Evolutionary conservation across 139 green algal genomes (phyloP).

Genomic region (Penium margaritaceum): DNA sequence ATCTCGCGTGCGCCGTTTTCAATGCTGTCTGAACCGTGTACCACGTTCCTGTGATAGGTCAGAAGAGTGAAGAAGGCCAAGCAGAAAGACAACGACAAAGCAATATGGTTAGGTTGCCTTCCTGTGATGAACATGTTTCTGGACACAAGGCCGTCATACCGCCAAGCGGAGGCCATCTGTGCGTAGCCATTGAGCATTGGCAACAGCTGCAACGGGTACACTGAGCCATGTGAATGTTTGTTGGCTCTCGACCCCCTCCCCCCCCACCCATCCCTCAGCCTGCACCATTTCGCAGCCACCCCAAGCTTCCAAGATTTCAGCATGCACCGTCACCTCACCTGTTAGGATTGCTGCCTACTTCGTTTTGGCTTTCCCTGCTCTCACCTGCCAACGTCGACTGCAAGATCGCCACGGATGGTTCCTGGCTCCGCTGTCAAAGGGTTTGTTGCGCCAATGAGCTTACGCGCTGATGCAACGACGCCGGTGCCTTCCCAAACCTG

Average conservation of each 20-base stretch:
- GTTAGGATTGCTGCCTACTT: neutral
- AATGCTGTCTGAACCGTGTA: conserved; percentile 15
- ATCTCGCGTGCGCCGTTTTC: conserved; percentile 19
- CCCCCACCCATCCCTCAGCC: no score
- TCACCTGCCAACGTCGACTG: conserved; percentile 65
- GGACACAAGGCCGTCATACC: neutral
- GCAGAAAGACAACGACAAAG: neutral
- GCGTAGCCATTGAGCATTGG: neutral
- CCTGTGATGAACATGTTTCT: no score
- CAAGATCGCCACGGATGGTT: conserved; percentile 81
- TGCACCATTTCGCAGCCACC: neutral
- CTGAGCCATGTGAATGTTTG: neutral
- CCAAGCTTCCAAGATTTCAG: neutral
- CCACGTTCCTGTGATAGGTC: conserved; percentile 18
- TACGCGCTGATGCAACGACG: conserved; percentile 82
- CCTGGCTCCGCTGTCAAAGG: conserved; percentile 81
- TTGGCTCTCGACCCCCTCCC: no score
- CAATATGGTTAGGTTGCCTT: neutral
- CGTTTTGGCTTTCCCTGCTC: neutral
- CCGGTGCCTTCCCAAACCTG: conserved; percentile 90
- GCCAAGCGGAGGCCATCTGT: neutral
- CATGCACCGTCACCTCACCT: neutral
- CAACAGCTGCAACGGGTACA: neutral
- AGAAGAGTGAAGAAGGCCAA: neutral
- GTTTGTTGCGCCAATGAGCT: conserved; percentile 90